Evolutionary conservation across 2,329 filamentous ascomycete genomes (phyloP).

Genomic region (Trichophyton mentagrophytes): DNA sequence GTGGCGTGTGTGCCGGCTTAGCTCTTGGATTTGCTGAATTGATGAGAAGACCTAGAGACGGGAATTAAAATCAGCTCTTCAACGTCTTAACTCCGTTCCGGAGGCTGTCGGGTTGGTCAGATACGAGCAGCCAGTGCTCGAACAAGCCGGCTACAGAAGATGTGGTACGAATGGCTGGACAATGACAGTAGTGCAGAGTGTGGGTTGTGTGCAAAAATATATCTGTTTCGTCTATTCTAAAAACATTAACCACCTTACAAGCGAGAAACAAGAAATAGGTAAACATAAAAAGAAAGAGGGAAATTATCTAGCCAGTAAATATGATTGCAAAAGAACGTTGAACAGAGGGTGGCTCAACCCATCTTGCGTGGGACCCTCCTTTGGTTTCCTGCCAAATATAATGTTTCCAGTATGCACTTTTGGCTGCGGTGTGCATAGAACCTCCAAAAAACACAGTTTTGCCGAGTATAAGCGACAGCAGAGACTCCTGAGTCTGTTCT

Average conservation of each 20-base stretch:
- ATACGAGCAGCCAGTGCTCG: not conserved
- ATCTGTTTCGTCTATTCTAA: not conserved
- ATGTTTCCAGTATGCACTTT: conserved; percentile 1
- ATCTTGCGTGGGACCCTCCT: not conserved
- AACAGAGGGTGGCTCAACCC: not conserved
- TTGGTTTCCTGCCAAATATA: not conserved
- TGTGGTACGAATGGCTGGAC: not conserved
- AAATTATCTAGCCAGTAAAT: not conserved
- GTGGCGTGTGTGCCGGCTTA: not conserved
- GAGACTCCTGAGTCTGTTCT: conserved; percentile 2
- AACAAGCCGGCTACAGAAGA: not conserved
- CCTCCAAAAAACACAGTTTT: not conserved
- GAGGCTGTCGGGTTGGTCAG: not conserved
- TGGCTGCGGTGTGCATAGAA: not conserved
- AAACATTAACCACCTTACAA: not conserved
- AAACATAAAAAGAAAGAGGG: not conserved
- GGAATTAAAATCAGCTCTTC: no score
- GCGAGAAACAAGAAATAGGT: not conserved
- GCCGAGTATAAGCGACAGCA: not conserved
- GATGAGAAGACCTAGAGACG: not conserved
- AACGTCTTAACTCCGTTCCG: not conserved
- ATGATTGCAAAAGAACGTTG: not conserved
- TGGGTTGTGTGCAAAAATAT: not conserved
- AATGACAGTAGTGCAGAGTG: not conserved
- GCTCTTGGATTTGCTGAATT: not conserved